Percentiles rank a stretch among this genome's conserved stretches.
These are phyloP conservation scores for Coniferiporia sulphurascens DNA, from an alignment of 1,284 basidiomycete genomes.

Conservation along the genomic window DNA sequence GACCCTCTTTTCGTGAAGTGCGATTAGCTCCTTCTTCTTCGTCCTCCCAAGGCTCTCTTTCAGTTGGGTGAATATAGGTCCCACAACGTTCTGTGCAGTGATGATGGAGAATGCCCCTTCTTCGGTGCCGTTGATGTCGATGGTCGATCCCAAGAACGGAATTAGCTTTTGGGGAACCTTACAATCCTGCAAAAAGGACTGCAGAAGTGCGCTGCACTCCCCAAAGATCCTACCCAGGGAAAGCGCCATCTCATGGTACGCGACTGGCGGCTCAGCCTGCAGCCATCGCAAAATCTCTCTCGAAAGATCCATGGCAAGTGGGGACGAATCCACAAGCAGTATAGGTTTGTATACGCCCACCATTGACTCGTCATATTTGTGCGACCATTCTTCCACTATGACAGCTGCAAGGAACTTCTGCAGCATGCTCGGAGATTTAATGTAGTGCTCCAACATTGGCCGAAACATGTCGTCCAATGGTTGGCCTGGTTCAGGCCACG, in stretches of 20 bases:
- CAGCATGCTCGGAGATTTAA: conserved; percentile 86
- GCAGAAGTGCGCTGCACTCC: conserved; percentile 79
- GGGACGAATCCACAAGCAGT: conserved; percentile 25
- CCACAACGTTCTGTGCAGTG: conserved; percentile 72
- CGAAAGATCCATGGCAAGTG: conserved; percentile 62
- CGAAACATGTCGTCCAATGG: conserved; percentile 53
- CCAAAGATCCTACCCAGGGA: conserved; percentile 75
- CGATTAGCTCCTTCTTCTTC: conserved; percentile 72
- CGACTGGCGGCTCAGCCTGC: conserved; percentile 68
- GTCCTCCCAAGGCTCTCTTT: conserved; percentile 69
- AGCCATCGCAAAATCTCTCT: conserved; percentile 66
- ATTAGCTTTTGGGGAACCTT: conserved; percentile 79
- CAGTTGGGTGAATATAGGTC: conserved; percentile 68
- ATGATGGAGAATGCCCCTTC: conserved; percentile 75
- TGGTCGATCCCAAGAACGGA: conserved; percentile 73
- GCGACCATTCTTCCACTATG: conserved; percentile 92
- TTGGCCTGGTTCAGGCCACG: conserved; percentile 47
- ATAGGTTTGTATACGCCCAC: not conserved
- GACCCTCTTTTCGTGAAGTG: conserved; percentile 74
- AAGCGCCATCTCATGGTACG: conserved; percentile 91
- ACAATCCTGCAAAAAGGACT: conserved; percentile 80
- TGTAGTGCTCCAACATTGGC: conserved; percentile 71
- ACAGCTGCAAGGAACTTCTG: conserved; percentile 85
- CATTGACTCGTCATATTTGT: conserved; percentile 37
- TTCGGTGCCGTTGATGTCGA: conserved; percentile 69